A percentile compares a stretch with the other conserved stretches of the same genome.
phyloP scores from a whole-genome alignment of 1,139 yeast genomes.

The Hyphopichia buzzinii region DNA sequence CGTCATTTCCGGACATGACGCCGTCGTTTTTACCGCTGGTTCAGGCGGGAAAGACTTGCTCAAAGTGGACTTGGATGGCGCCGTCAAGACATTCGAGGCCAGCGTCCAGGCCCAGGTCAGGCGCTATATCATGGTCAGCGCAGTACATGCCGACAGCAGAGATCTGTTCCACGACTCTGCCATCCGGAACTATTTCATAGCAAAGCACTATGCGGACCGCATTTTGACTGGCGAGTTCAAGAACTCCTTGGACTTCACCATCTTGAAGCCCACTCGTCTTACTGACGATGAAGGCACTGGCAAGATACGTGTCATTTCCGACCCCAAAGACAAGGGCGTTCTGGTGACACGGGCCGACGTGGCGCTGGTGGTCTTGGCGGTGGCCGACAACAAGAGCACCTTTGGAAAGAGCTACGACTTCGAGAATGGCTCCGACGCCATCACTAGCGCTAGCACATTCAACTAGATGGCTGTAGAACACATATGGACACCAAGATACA shows the following conservation, averaged over 20 bases:
- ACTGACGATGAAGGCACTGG: conserved; percentile 43
- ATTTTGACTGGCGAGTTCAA: conserved; percentile 35
- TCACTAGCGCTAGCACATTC: conserved; percentile 5
- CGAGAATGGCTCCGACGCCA: conserved; percentile 17
- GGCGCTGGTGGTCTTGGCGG: conserved; percentile 23
- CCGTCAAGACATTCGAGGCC: conserved; percentile 59
- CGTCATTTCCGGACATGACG: conserved; percentile 48
- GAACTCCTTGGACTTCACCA: conserved; percentile 46
- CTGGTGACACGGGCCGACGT: conserved; percentile 29
- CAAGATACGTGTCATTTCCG: conserved; percentile 20
- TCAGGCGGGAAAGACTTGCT: conserved; percentile 58
- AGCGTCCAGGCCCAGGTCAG: conserved; percentile 43
- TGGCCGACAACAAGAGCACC: conserved; percentile 20
- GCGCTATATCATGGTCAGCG: conserved; percentile 57
- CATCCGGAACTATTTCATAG: conserved; percentile 43
- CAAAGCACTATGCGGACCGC: conserved; percentile 58
- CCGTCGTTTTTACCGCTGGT: conserved; percentile 64
- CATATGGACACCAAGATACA: no score
- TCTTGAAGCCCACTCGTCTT: conserved; percentile 49
- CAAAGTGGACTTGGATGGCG: conserved; percentile 61
- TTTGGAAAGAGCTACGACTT: conserved; percentile 28
- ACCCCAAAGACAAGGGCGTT: conserved; percentile 12
- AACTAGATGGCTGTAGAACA: no score
- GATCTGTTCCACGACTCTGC: conserved; percentile 25
- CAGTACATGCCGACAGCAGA: conserved; percentile 51